These are phyloP conservation scores for Cryptosporidium parvum DNA, from an alignment of 169 alveolate genomes.

Conservation along the genomic window DNA sequence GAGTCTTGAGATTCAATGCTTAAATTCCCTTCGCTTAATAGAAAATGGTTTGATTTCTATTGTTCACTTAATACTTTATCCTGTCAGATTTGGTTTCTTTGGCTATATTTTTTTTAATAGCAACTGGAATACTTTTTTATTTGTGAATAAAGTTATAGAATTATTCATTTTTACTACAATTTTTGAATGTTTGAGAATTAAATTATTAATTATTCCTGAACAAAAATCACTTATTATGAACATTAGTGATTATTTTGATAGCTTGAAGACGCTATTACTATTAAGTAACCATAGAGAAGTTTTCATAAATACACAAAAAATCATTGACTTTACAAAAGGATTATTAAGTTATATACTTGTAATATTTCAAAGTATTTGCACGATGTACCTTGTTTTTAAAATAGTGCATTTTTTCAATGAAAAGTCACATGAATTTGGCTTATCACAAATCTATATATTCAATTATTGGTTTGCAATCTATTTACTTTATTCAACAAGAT, in stretches of 20 bases:
- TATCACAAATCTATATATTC: not conserved
- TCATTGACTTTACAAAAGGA: not conserved
- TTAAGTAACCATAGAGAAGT: constrained; percentile 9
- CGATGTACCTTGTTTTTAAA: not conserved
- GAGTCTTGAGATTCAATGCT: constrained; percentile 5
- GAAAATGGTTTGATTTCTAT: constrained; percentile 7
- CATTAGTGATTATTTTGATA: constrained; percentile 4
- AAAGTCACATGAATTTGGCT: not conserved
- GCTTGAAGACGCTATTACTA: constrained; percentile 3
- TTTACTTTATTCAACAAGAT: not conserved
- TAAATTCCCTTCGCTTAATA: constrained; percentile 10
- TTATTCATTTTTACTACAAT: constrained; percentile 1
- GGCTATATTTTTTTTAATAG: constrained; percentile 20
- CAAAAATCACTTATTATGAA: not conserved
- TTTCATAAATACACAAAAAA: not conserved
- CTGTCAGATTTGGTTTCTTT: constrained; percentile 42
- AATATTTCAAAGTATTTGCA: not conserved
- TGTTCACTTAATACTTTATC: constrained; percentile 26
- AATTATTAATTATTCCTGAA: constrained; percentile 33
- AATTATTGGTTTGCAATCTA: constrained; percentile 6
- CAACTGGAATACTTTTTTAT: constrained; percentile 3
- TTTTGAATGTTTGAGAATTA: constrained; percentile 12
- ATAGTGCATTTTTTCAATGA: not conserved
- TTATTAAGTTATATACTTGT: not conserved
- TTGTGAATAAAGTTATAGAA: not conserved